Percentiles rank a stretch among this genome's conserved stretches.
These are phyloP conservation scores for Cardamine occulta DNA, from an alignment of 345 rosid genomes.

Conservation along the genomic window DNA sequence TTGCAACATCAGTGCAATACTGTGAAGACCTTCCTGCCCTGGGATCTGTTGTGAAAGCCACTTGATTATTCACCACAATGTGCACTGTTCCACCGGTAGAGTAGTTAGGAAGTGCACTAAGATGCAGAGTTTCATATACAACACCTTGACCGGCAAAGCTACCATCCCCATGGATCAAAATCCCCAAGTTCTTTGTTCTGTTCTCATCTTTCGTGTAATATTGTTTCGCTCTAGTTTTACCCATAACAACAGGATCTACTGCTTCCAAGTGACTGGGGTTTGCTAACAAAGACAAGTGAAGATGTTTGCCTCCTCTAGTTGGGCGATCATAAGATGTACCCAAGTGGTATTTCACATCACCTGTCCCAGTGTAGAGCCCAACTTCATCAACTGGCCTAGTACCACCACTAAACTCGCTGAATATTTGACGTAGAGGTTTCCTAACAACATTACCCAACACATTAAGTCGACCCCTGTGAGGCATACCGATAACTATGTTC, in stretches of 20 bases:
- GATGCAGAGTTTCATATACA: slow-evolving; percentile 83
- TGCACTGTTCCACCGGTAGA: slow-evolving; percentile 82
- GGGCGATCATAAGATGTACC: slow-evolving; percentile 92
- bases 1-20: slow-evolving; percentile 88
- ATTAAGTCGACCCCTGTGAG: slow-evolving; percentile 80
- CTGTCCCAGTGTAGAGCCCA: slow-evolving; percentile 79
- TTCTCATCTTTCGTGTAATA: slow-evolving; percentile 68
- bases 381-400: slow-evolving; percentile 83
- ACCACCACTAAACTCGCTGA: slow-evolving; percentile 82
- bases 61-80: slow-evolving; percentile 88
- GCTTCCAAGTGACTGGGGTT: slow-evolving; percentile 94
- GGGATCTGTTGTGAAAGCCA: slow-evolving; percentile 88
- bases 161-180: slow-evolving; percentile 89
- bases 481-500: slow-evolving; percentile 82
- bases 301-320: slow-evolving; percentile 84
- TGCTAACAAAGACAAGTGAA: slow-evolving; percentile 83
- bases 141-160: slow-evolving; percentile 94
- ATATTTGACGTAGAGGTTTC: slow-evolving; percentile 79
- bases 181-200: slow-evolving; percentile 71
- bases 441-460: slow-evolving; percentile 83
- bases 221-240: slow-evolving; percentile 84
- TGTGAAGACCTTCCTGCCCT: slow-evolving; percentile 79
- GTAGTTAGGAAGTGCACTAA: slow-evolving; percentile 87
- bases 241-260: slow-evolving; percentile 82
- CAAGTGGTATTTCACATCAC: slow-evolving; percentile 84